Evolutionary conservation across 306 rosid species (phyloP), one percentile per base, ranked within the genome.

Genomic region (Cicer arietinum): DNA sequence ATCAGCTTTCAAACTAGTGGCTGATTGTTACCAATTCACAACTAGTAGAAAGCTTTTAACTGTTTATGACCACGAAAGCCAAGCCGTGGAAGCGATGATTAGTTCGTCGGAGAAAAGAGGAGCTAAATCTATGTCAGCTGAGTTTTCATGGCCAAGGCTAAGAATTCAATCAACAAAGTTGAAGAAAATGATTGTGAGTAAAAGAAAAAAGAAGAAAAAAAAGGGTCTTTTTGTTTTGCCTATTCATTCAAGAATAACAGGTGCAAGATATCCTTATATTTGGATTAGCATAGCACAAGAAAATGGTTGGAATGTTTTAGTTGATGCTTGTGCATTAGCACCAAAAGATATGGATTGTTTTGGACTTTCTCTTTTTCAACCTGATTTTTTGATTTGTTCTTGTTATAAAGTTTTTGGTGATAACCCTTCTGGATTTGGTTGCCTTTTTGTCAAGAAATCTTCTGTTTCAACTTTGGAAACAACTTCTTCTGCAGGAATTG

Each of bases 341-440:
- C 94, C 98, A 5, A 94, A 94, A 72, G 97, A 94, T 65, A 91
- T 86, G 98, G 94, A 91, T 58, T 86, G 93, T 82, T 85, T 94
- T 25, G 98, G 91, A 75, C 88, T 94, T 46, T 94, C 93, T 44
- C 85, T 94, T 45, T 82, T 87, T 70, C 90, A 83, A 51, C 98
- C 97, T 3, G 98, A 91, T 13, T 94, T 91, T 69, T 85, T 94
- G 7, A 81, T 91, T 45, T 91, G 90, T 56, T 94, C 98, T 7
- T 94, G 92, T 83, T 94, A 94, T 53, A 94, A 94, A 66, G 83
- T 91, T 10, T 94, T 83, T 58, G 97, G 98, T 4, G 94, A 90
- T 69, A 94, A 90, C 84, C 98, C 98, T 74, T 94, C 96, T 51
- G 98, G 98, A 13, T 90, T 91, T 84, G 98, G 97, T 11, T 94